Evolutionary conservation across 805 yeast genomes (phyloP).

Genomic region (Kodamaea fukazawae): DNA sequence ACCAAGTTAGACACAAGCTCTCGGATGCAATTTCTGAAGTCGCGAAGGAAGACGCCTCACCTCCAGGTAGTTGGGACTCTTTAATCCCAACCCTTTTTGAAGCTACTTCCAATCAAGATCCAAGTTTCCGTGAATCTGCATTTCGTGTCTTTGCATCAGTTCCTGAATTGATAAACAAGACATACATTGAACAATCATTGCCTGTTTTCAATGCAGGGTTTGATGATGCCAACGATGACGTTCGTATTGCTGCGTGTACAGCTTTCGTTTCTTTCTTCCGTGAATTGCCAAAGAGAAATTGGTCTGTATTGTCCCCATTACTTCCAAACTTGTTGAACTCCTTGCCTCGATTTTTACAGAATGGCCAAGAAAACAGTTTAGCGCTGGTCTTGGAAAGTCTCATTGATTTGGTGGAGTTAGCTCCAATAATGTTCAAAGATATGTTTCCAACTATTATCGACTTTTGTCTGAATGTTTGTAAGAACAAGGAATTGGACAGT

Average conservation of each 20-base stretch:
- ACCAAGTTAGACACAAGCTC: slow-evolving; percentile 81
- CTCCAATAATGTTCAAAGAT: slow-evolving; percentile 90
- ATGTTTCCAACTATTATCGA: slow-evolving; percentile 88
- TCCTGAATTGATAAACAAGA: slow-evolving; percentile 70
- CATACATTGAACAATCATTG: slow-evolving; percentile 52
- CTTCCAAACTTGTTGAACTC: slow-evolving; percentile 84
- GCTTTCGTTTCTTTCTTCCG: slow-evolving; percentile 91
- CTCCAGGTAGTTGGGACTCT: slow-evolving; percentile 69
- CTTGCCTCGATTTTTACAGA: slow-evolving; percentile 76
- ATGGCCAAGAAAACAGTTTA: slow-evolving; percentile 76
- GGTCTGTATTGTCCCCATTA: slow-evolving; percentile 75
- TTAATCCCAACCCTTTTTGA: slow-evolving; percentile 70
- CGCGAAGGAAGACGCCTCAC: slow-evolving; percentile 62
- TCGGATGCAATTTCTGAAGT: slow-evolving; percentile 94
- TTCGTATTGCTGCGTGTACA: slow-evolving; percentile 84
- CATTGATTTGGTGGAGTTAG: slow-evolving; percentile 86
- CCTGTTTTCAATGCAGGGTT: slow-evolving; percentile 81
- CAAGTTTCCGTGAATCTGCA: slow-evolving; percentile 81
- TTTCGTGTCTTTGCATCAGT: slow-evolving; percentile 84
- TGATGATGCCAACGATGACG: slow-evolving; percentile 74
- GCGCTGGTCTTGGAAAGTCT: slow-evolving; percentile 85
- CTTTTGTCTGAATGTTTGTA: slow-evolving; percentile 80
- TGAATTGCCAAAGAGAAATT: slow-evolving; percentile 69
- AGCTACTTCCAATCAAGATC: slow-evolving; percentile 54
- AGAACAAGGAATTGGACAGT: slow-evolving; percentile 76